phyloP scores from a whole-genome alignment of 129 eudicot species.

The Artemisia annua region DNA sequence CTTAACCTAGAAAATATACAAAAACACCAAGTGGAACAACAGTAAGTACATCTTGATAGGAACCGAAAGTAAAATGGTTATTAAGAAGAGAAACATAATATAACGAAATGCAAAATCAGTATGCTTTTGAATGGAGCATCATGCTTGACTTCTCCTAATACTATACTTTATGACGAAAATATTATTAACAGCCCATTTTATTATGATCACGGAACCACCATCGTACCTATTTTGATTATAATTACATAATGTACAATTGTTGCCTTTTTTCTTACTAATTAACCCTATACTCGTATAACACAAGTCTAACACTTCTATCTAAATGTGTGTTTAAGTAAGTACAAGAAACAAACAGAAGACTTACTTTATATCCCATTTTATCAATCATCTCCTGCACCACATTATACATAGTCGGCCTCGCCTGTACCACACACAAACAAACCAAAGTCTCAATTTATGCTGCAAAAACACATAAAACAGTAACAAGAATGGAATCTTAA shows the following conservation, averaged over 20 bases:
- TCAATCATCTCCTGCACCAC: conserved; percentile 90
- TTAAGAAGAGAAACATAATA: neutral
- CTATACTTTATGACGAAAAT: no score
- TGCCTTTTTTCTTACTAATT: no score
- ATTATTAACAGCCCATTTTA: no score
- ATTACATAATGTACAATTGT: no score
- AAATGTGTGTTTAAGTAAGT: neutral
- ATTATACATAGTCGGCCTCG: conserved; percentile 89
- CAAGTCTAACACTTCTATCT: no score
- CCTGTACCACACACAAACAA: conserved; percentile 42
- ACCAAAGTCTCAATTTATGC: neutral
- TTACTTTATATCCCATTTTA: conserved; percentile 89
- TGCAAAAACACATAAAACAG: neutral
- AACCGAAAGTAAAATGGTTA: no score
- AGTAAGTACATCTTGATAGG: neutral
- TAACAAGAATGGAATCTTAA: conserved; percentile 10
- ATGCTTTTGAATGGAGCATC: no score
- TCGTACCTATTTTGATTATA: no score
- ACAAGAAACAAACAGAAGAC: conserved; percentile 12
- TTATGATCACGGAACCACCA: no score
- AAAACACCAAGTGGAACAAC: neutral
- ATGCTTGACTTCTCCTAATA: no score
- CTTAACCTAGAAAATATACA: conserved; percentile 61
- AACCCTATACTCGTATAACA: no score
- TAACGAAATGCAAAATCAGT: no score